These are phyloP conservation scores for Paecilomyces niveus DNA, from an alignment of 2,329 filamentous ascomycete species.

Conservation along the genomic window DNA sequence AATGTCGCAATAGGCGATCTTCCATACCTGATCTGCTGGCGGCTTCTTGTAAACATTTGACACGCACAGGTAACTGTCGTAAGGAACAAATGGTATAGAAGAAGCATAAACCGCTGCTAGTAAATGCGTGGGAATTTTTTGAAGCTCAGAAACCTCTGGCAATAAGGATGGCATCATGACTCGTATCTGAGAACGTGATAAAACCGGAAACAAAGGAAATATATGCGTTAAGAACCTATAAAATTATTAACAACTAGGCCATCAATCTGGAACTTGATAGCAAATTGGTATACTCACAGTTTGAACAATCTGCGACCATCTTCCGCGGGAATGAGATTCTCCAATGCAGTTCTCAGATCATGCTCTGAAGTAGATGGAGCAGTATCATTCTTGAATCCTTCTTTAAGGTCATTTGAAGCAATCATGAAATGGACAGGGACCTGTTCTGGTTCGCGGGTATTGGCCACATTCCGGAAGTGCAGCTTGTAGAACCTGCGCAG, in stretches of 20 bases:
- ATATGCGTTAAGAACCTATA: slow-evolving; percentile 22
- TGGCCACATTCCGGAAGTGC: slow-evolving; percentile 32
- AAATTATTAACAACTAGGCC: background rate
- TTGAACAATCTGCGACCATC: background rate
- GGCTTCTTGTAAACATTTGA: slow-evolving; percentile 19
- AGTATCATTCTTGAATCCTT: slow-evolving; percentile 3
- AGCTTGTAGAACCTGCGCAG: slow-evolving; percentile 28
- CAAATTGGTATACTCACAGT: background rate
- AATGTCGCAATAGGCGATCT: slow-evolving; percentile 23
- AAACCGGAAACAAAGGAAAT: slow-evolving; percentile 22
- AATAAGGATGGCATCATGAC: slow-evolving; percentile 12
- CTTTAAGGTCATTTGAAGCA: slow-evolving; percentile 2
- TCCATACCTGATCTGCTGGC: slow-evolving; percentile 20
- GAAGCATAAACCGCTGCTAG: slow-evolving; percentile 27
- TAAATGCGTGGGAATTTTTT: slow-evolving; percentile 19
- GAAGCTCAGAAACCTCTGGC: slow-evolving; percentile 12
- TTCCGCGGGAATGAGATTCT: slow-evolving; percentile 1
- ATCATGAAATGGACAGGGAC: slow-evolving; percentile 22
- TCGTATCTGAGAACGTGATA: slow-evolving; percentile 23
- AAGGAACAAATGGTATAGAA: slow-evolving; percentile 23
- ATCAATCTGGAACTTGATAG: background rate
- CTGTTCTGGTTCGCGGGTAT: slow-evolving; percentile 25
- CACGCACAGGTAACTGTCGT: slow-evolving; percentile 23
- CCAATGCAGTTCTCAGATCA: slow-evolving; percentile 4
- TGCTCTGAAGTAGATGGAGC: background rate